phyloP scores from a whole-genome alignment of 352 stramenopile genomes.

The Phytophthora pini region DNA sequence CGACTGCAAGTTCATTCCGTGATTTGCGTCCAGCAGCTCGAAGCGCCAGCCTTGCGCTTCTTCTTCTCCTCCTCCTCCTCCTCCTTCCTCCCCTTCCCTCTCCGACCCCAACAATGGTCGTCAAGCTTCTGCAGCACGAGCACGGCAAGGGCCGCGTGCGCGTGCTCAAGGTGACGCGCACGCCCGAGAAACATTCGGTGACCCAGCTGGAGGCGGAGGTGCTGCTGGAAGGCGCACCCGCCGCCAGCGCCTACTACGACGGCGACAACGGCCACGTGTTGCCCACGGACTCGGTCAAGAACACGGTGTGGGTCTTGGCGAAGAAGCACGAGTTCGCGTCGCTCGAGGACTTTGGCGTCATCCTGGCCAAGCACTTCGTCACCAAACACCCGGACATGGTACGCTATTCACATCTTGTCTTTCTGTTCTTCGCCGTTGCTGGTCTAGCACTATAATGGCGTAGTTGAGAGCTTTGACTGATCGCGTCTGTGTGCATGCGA shows the following conservation, averaged over 20 bases:
- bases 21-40: conserved; percentile 45
- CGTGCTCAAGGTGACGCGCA: conserved; percentile 86
- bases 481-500: not conserved
- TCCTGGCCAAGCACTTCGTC: conserved; percentile 90
- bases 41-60: conserved; percentile 7
- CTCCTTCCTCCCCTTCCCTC: no score
- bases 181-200: conserved; percentile 76
- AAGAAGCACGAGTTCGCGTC: conserved; percentile 89
- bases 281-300: conserved; percentile 92
- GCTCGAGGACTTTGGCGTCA: conserved; percentile 89
- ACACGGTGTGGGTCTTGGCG: conserved; percentile 89
- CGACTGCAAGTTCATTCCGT: conserved; percentile 33
- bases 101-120: conserved; percentile 47
- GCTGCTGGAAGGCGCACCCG: conserved; percentile 79
- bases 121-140: conserved; percentile 74
- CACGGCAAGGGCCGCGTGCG: conserved; percentile 91
- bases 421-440: not conserved
- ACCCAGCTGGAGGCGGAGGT: conserved; percentile 87
- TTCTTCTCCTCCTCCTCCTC: not conserved
- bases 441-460: no score
- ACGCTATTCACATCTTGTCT: conserved; percentile 12
- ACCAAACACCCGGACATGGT: conserved; percentile 80
- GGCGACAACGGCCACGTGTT: conserved; percentile 88
- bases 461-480: no score
- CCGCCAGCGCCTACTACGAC: conserved; percentile 80